Evolutionary conservation across 148 eudicot species (phyloP), one percentile per base, ranked within the genome.

Genomic region (Rhododendron griersonianum): DNA sequence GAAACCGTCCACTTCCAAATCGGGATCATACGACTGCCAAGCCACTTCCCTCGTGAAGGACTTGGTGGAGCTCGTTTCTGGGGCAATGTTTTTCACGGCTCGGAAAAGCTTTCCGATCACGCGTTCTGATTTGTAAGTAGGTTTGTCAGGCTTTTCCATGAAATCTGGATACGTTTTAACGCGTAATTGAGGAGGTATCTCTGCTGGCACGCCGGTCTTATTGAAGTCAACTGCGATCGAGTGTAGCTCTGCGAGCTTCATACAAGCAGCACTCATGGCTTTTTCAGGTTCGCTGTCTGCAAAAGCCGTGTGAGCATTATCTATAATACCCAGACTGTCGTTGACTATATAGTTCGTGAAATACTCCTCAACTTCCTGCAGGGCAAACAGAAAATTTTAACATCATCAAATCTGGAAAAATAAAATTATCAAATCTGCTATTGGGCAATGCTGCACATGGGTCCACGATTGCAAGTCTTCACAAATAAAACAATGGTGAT

Each of bases 181-280:
- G 11, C 88, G 85, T 57, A 93, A 88, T 30, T 84, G 18, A 61
- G 74, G 78, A 3, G 94, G 95, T 81, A 88, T 91, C 45, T 82
- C 94, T 21, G 95, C 95, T 14, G 95, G 92, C 19, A 92, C 86
- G 0, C 94, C 95, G 8, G 95, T 93, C 89, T 93, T 93, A 19
- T 91, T 90, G 81, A 93, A 93, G 87, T 93, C 95, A 13, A 93
- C 95, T 75, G 95, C 95, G 71, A 89, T 85, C 11, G 95, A 93
- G 45, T 88, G 89, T n/a, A 92, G 90, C 85, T 85, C 76, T 18
- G 95, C 95, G 2, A 93, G 93, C 81, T 86, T 81, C 75, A 89
- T 25, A 75, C 95, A 93, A 10, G 88, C 87, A 50, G 16, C 9
- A 21, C 95, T 92, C 91, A 89, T 82, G 82, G 95, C 95, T 85